Evolutionary conservation across 257 asterid genomes (phyloP), one percentile per base, ranked within the genome.

Genomic region (Jasminum sambac): DNA sequence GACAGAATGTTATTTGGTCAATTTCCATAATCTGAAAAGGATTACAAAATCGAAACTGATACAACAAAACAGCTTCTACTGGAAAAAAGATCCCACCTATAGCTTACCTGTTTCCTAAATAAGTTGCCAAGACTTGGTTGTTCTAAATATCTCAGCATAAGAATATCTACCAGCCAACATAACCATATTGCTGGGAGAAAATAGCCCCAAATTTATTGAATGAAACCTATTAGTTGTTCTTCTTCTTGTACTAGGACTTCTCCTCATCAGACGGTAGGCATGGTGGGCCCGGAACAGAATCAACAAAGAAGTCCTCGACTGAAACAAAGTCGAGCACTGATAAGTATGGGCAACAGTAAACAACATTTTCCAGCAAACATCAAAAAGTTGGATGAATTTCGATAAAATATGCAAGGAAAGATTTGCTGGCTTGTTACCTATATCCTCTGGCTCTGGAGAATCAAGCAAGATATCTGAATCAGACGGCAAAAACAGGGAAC

Each of bases 261-360:
- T 93, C 97, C 78, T 94, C 98, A 68, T 90, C 97, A 2, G 98
- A 84, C 60, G 83, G 95, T 37, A 78, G 83, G 76, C 96, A 76
- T 63, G 82, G 95, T 42, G 82, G 82, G 62, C 88, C 96, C 4
- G 93, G 92, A 48, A 83, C 77, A 3, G 96, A 82, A 74, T 91
- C 97, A 40, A 89, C 97, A 37, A 94, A 90, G 87, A 94, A 94
- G 84, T 94, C 99, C 86, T 89, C 98, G 57, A 84, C 96, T 92
- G 86, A 77, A 74, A 76, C 68, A 78, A 79, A 77, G 44, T 24
- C 79, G 64, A 43, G 19, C 55, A 30, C 36, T 30, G 44, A 50
- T 23, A 57, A 14, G 44, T 30, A 61, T 64, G 57, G 73, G 65
- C 72, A 66, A 38, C 19, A 12, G 48, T 37, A 23, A 30, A 26